Conservation (phyloP, 805 yeast species). For the Saturnispora halmiae region DNA sequence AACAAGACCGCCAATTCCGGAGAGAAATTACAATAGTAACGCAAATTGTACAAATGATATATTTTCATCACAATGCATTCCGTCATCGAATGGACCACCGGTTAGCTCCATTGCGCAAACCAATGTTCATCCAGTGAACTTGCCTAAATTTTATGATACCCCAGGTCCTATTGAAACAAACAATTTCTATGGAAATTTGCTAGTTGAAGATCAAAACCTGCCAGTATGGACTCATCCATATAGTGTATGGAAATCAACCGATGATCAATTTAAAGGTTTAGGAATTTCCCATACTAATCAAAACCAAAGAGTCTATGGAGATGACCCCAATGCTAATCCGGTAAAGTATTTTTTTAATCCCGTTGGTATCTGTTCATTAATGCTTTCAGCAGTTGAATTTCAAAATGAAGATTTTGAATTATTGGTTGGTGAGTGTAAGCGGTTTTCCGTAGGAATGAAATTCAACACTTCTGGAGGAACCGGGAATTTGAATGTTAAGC, state of each 20-base stretch:
- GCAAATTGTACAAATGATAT: conserved; percentile 14
- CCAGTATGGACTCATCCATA: conserved; percentile 83
- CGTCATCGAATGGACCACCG: conserved; percentile 13
- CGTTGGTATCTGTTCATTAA: conserved; percentile 54
- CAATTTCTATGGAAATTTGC: conserved; percentile 67
- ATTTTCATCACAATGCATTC: conserved; percentile 16
- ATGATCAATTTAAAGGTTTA: conserved; percentile 40
- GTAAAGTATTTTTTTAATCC: conserved; percentile 55
- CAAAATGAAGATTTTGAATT: conserved; percentile 17
- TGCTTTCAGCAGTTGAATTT: conserved; percentile 40
- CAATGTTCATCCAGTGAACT: conserved; percentile 62
- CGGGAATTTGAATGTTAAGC: conserved; percentile 36
- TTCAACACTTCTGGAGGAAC: conserved; percentile 27
- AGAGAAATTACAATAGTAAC: conserved; percentile 20
- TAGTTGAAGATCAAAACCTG: conserved; percentile 54
- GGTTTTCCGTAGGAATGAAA: conserved; percentile 28
- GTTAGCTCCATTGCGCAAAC: conserved; percentile 30
- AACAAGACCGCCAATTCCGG: conserved; percentile 21
- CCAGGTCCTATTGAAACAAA: conserved; percentile 59
- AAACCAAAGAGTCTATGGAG: conserved; percentile 60
- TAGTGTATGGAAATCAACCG: conserved; percentile 53
- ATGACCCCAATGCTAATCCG: conserved; percentile 39
- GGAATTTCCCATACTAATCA: conserved; percentile 57
- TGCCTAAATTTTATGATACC: conserved; percentile 36
- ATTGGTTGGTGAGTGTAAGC: conserved; percentile 25